These are phyloP conservation scores for Leccinum longicurvipes DNA, from an alignment of 768 basidiomycete species.

Conservation along the genomic window DNA sequence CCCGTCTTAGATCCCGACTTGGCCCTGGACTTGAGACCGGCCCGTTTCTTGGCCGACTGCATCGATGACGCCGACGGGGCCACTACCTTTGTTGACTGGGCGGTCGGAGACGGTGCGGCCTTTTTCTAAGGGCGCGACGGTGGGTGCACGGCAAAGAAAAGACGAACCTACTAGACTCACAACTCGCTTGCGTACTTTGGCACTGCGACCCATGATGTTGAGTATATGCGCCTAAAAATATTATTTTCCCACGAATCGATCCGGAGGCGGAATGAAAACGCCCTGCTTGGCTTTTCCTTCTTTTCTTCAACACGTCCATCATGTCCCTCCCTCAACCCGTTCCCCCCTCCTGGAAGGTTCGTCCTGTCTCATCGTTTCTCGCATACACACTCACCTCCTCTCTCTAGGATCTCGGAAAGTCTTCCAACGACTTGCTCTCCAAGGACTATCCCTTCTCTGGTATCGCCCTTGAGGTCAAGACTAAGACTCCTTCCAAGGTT, in stretches of 20 bases:
- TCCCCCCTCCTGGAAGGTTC: conserved; percentile 94
- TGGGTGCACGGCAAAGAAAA: background rate
- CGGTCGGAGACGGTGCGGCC: conserved; percentile 2
- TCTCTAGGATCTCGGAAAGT: conserved; percentile 89
- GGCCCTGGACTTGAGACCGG: conserved; percentile 23
- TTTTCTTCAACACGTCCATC: conserved; percentile 21
- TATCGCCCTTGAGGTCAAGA: conserved; percentile 79
- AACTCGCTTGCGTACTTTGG: conserved; percentile 34
- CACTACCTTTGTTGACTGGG: conserved; percentile 5
- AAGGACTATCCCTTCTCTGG: conserved; percentile 88
- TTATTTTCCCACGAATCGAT: conserved; percentile 30
- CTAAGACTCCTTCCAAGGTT: conserved; percentile 83
- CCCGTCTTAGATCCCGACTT: background rate
- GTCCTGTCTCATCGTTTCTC: background rate
- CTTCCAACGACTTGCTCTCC: conserved; percentile 88
- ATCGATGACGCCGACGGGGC: conserved; percentile 1
- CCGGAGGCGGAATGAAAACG: conserved; percentile 18
- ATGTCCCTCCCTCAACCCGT: conserved; percentile 96
- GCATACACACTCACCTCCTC: background rate
- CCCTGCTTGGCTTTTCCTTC: background rate
- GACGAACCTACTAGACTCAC: conserved; percentile 18
- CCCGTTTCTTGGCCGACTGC: conserved; percentile 29
- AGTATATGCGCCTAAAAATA: background rate
- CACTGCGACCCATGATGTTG: conserved; percentile 34
- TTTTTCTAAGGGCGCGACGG: conserved; percentile 24